A percentile compares a stretch with the other conserved stretches of the same genome.
phyloP scores from a whole-genome alignment of 805 yeast genomes.

The Cyberlindnera nakhonratchasimensis region DNA sequence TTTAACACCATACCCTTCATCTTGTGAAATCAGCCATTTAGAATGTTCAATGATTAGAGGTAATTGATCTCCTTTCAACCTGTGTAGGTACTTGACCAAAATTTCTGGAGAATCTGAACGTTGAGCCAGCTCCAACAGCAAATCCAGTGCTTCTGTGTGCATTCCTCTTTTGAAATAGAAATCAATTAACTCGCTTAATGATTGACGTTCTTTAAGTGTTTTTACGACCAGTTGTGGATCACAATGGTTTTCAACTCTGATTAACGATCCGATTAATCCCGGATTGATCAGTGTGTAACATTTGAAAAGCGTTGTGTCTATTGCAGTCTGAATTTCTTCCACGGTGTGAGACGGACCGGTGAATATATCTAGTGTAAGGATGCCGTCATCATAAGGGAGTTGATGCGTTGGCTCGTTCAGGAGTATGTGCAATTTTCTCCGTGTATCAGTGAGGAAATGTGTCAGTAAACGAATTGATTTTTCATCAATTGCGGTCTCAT shows the following conservation, averaged over 20 bases:
- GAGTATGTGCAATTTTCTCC: conserved; percentile 41
- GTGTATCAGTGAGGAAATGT: conserved; percentile 44
- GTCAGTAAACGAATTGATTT: conserved; percentile 27
- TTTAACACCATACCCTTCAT: conserved; percentile 35
- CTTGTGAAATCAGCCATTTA: conserved; percentile 43
- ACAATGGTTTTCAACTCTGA: conserved; percentile 74
- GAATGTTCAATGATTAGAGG: conserved; percentile 57
- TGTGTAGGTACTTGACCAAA: conserved; percentile 52
- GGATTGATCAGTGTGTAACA: conserved; percentile 70
- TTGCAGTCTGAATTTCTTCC: conserved; percentile 40
- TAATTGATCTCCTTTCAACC: conserved; percentile 45
- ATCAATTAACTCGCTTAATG: conserved; percentile 69
- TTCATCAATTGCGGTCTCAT: conserved; percentile 2
- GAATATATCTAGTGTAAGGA: conserved; percentile 17
- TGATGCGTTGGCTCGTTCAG: conserved; percentile 12
- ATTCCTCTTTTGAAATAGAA: conserved; percentile 62
- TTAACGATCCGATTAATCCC: conserved; percentile 74
- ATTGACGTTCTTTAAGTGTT: conserved; percentile 44
- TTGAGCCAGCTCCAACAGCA: conserved; percentile 42
- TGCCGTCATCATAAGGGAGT: conserved; percentile 15
- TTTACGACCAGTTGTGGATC: conserved; percentile 57
- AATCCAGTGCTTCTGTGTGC: conserved; percentile 64
- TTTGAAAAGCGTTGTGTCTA: conserved; percentile 77
- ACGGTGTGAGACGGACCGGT: conserved; percentile 21
- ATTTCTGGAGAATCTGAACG: conserved; percentile 15